Evolutionary conservation across 1,284 basidiomycete species (phyloP).

Genomic region (Microbotryum violaceum): DNA sequence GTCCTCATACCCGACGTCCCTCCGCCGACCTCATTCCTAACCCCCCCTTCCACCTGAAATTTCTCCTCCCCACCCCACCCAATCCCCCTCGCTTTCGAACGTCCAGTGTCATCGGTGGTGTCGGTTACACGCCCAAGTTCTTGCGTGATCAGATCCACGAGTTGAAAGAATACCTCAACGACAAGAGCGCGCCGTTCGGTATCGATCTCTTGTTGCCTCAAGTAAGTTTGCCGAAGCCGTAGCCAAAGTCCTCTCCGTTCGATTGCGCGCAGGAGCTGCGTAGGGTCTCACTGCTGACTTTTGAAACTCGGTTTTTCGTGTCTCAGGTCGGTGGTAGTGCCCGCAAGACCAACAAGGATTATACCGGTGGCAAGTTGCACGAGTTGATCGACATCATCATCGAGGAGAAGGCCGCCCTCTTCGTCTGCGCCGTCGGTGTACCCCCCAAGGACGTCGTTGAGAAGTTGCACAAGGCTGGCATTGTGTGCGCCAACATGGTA

Average conservation of each 20-base stretch:
- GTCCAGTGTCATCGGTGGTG: background rate
- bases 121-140: constrained; percentile 38
- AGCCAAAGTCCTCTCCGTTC: no score
- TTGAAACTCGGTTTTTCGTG: no score
- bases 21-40: constrained; percentile 13
- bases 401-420: constrained; percentile 69
- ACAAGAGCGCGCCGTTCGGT: constrained; percentile 70
- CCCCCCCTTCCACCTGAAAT: no score
- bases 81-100: background rate
- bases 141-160: constrained; percentile 55
- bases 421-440: constrained; percentile 79
- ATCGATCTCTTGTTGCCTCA: constrained; percentile 78
- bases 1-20: constrained; percentile 58
- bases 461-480: constrained; percentile 51
- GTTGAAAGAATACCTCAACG: constrained; percentile 51
- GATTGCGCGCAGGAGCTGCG: no score
- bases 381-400: constrained; percentile 78
- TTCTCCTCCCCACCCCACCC: no score
- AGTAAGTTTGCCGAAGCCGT: constrained; percentile 62
- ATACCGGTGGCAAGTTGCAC: constrained; percentile 51
- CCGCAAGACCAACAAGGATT: constrained; percentile 29
- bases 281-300: background rate
- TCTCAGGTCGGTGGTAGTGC: background rate
- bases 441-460: constrained; percentile 71
- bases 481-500: constrained; percentile 75